phyloP scores from a whole-genome alignment of 2,329 filamentous ascomycete species.

The Volutella citrinella region DNA sequence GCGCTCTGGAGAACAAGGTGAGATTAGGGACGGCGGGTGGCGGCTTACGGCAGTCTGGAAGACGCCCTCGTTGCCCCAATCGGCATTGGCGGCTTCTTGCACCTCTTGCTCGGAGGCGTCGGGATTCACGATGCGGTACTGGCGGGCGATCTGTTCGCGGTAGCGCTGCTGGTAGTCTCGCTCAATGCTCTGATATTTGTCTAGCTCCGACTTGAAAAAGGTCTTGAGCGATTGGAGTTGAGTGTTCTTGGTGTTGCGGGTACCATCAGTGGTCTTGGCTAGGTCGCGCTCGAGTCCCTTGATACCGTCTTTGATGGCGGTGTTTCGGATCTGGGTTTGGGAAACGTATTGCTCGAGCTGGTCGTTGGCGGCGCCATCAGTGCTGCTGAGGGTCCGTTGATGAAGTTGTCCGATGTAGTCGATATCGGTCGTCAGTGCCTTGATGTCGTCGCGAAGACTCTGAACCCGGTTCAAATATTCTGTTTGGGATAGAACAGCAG shows the following conservation, averaged over 20 bases:
- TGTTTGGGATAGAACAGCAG: slow-evolving; percentile 50
- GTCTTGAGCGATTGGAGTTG: slow-evolving; percentile 69
- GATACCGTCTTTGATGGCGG: slow-evolving; percentile 75
- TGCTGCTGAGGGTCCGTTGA: slow-evolving; percentile 66
- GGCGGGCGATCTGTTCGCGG: slow-evolving; percentile 73
- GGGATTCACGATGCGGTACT: slow-evolving; percentile 79
- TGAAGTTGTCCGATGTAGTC: slow-evolving; percentile 66
- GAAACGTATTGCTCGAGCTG: slow-evolving; percentile 66
- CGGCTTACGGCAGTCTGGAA: slow-evolving; percentile 74
- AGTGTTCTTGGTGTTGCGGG: slow-evolving; percentile 64
- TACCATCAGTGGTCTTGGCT: slow-evolving; percentile 57
- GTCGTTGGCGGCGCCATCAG: slow-evolving; percentile 53
- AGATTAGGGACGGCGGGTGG: too few species aligned
- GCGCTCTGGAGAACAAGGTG: too few species aligned
- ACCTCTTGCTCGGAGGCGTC: slow-evolving; percentile 75
- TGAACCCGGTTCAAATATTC: slow-evolving; percentile 69
- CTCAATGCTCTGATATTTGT: slow-evolving; percentile 70
- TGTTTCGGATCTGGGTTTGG: slow-evolving; percentile 70
- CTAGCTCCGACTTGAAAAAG: slow-evolving; percentile 69
- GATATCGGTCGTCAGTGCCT: slow-evolving; percentile 63
- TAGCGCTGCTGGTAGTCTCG: slow-evolving; percentile 67
- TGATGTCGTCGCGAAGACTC: slow-evolving; percentile 65
- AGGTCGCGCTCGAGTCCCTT: slow-evolving; percentile 71
- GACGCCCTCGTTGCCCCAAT: slow-evolving; percentile 76
- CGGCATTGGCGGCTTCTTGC: slow-evolving; percentile 62